phyloP scores from a whole-genome alignment of 768 basidiomycete species.

The Pholiota molesta region DNA sequence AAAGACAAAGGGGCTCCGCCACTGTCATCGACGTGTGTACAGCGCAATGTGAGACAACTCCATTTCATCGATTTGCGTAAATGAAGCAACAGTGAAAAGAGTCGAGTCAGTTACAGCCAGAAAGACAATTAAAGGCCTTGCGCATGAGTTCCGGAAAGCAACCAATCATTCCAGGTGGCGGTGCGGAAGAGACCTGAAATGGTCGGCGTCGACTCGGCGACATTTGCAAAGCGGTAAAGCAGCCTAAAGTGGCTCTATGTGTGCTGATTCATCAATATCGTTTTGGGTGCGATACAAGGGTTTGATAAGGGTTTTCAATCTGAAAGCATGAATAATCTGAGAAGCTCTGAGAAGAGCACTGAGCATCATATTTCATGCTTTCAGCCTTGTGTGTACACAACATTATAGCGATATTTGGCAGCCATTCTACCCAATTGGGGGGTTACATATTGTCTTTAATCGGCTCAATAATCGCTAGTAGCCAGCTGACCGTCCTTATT shows the following conservation, averaged over 20 bases:
- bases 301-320: too few species aligned
- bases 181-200: background rate
- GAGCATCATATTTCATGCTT: too few species aligned
- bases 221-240: background rate
- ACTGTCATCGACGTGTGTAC: background rate
- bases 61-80: constrained; percentile 10
- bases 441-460: background rate
- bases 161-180: background rate
- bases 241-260: background rate
- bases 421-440: background rate
- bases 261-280: background rate
- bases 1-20: constrained; percentile 16
- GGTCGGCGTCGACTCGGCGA: too few species aligned
- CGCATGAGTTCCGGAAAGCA: background rate
- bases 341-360: too few species aligned
- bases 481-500: too few species aligned
- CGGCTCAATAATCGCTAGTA: too few species aligned
- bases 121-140: constrained; percentile 2
- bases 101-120: background rate
- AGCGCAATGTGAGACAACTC: constrained; percentile 5
- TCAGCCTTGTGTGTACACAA: too few species aligned
- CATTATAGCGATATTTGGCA: background rate
- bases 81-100: background rate
- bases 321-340: too few species aligned
- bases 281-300: too few species aligned